Conservation (phyloP, 2,329 filamentous ascomycete genomes). For the Aspergillus alliaceus region DNA sequence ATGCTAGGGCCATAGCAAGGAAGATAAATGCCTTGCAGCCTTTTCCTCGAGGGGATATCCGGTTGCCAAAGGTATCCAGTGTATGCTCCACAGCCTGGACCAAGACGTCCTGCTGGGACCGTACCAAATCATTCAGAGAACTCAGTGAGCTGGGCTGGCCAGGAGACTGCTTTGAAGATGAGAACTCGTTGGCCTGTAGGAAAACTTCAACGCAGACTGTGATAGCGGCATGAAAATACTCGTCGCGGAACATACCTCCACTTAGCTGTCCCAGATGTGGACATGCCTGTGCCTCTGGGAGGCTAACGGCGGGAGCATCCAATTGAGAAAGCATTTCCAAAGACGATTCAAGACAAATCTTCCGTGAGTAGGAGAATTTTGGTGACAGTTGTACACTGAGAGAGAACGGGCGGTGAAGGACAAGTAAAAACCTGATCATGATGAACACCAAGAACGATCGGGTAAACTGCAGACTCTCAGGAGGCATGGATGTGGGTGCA, state of each 20-base stretch:
- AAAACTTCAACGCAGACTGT: slow-evolving; percentile 35
- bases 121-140: slow-evolving; percentile 30
- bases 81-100: slow-evolving; percentile 30
- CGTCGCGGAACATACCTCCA: slow-evolving; percentile 37
- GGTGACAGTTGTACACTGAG: slow-evolving; percentile 33
- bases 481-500: slow-evolving; percentile 1
- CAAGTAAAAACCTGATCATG: slow-evolving; percentile 56
- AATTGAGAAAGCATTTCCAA: slow-evolving; percentile 36
- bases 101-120: slow-evolving; percentile 32
- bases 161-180: slow-evolving; percentile 2
- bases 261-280: slow-evolving; percentile 32
- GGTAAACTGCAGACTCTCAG: slow-evolving; percentile 25
- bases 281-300: slow-evolving; percentile 19
- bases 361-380: slow-evolving; percentile 39
- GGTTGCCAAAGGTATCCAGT: slow-evolving; percentile 27
- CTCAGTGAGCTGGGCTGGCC: slow-evolving; percentile 11
- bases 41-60: slow-evolving; percentile 26
- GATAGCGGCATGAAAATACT: slow-evolving; percentile 33
- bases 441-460: slow-evolving; percentile 50
- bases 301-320: slow-evolving; percentile 15
- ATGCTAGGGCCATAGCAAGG: slow-evolving; percentile 27
- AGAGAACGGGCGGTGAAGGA: slow-evolving; percentile 50
- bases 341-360: slow-evolving; percentile 37
- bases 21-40: slow-evolving; percentile 33
- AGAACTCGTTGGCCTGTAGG: slow-evolving; percentile 29